Conservation (phyloP, 305 asterid species). For the Solanum chacoense region DNA sequence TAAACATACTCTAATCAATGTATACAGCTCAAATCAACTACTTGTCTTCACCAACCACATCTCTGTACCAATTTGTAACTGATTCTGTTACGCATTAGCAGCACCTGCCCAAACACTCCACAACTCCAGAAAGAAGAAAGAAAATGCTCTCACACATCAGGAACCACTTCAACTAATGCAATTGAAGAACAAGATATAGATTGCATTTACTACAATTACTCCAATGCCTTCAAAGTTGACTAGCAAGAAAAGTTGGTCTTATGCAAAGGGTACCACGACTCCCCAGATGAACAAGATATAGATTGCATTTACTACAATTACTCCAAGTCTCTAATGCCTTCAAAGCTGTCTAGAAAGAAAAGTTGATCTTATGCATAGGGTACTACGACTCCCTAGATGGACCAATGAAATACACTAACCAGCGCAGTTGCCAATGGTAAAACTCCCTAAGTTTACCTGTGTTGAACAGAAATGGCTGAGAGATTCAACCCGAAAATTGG, state of each 20-base stretch:
- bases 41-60: neutral
- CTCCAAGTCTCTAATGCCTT: neutral
- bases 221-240: neutral
- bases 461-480: neutral
- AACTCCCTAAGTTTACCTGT: neutral
- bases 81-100: neutral
- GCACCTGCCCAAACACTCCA: neutral
- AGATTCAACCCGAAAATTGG: neutral
- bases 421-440: neutral
- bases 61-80: neutral
- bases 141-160: neutral
- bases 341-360: neutral
- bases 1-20: neutral
- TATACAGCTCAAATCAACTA: neutral
- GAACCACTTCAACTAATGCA: neutral
- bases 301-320: neutral
- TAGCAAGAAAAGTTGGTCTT: neutral
- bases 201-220: neutral
- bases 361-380: neutral
- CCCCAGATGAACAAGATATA: neutral
- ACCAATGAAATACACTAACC: neutral
- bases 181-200: neutral
- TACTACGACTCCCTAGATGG: neutral
- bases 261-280: neutral
- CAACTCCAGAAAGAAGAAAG: neutral